A percentile compares a stretch with the other conserved stretches of the same genome.
phyloP scores from a whole-genome alignment of 1,284 basidiomycete genomes.

The Fistulina hepatica region DNA sequence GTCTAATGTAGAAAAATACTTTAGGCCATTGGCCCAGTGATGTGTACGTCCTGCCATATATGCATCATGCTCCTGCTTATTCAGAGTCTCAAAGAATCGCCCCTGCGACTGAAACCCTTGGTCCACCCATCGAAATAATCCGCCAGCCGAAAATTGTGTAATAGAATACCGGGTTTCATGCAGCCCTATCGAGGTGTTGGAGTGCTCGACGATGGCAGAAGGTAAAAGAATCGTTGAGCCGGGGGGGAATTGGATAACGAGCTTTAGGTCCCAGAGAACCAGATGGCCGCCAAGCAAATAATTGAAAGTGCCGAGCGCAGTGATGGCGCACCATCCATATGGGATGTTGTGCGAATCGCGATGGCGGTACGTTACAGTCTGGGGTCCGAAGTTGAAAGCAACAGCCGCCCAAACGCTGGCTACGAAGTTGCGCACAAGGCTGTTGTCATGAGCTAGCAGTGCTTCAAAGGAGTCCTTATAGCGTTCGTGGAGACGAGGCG shows the following conservation, averaged over 20 bases:
- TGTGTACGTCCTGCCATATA: too few species aligned
- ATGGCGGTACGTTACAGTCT: conserved; percentile 1
- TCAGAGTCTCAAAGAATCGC: too few species aligned
- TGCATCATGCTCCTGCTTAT: too few species aligned
- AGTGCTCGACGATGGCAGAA: conserved; percentile 8
- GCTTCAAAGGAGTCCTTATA: too few species aligned
- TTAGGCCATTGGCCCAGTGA: too few species aligned
- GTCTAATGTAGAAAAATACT: too few species aligned
- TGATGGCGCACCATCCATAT: conserved; percentile 6
- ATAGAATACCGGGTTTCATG: conserved; percentile 7
- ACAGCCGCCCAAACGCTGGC: conserved; percentile 6
- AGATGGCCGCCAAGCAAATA: not conserved
- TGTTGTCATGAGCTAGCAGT: too few species aligned
- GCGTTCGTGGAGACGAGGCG: too few species aligned
- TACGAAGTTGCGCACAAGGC: not conserved
- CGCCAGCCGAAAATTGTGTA: conserved; percentile 8
- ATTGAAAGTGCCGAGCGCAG: conserved; percentile 4
- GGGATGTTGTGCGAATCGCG: not conserved
- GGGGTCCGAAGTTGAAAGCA: conserved; percentile 12
- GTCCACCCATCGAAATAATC: conserved; percentile 6
- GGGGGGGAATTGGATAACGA: conserved; percentile 5
- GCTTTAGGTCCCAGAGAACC: conserved; percentile 2
- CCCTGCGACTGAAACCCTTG: conserved; percentile 1
- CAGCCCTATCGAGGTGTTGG: conserved; percentile 4
- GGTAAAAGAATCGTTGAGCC: conserved; percentile 4